Conservation (phyloP, 2,329 filamentous ascomycete genomes). For the Sporothrix brasiliensis region DNA sequence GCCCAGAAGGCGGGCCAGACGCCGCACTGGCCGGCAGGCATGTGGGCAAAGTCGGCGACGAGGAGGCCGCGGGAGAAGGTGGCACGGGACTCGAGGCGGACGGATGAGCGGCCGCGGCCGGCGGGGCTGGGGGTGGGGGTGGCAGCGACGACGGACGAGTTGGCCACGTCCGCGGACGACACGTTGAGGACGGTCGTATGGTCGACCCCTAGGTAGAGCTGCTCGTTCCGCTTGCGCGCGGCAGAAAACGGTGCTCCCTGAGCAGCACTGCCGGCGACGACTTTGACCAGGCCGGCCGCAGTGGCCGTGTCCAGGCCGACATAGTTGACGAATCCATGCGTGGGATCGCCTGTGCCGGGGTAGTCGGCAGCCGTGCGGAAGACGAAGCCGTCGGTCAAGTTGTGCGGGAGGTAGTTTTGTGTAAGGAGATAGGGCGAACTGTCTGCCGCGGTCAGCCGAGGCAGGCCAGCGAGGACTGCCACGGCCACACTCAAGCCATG, state of each 20-base stretch:
- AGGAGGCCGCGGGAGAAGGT: slow-evolving; percentile 53
- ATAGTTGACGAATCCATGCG: slow-evolving; percentile 42
- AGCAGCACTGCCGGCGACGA: background rate
- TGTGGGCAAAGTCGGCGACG: slow-evolving; percentile 53
- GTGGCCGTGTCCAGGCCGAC: slow-evolving; percentile 41
- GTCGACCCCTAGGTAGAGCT: slow-evolving; percentile 4
- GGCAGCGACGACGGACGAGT: background rate
- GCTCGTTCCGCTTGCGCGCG: background rate
- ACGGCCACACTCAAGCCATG: background rate
- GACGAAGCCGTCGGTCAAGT: slow-evolving; percentile 16
- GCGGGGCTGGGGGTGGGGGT: background rate
- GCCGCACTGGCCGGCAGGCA: slow-evolving; percentile 53
- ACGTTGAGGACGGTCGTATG: background rate
- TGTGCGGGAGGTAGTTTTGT: slow-evolving; percentile 22
- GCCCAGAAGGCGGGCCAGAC: slow-evolving; percentile 53
- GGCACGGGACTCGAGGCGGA: slow-evolving; percentile 52
- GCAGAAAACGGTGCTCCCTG: background rate
- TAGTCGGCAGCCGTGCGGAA: slow-evolving; percentile 13
- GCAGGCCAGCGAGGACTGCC: background rate
- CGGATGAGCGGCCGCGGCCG: slow-evolving; percentile 47
- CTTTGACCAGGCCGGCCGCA: background rate
- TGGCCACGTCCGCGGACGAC: background rate
- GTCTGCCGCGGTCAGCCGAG: background rate
- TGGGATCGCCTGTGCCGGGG: slow-evolving; percentile 33
- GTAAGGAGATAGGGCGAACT: background rate